A percentile compares a stretch with the other conserved stretches of the same genome.
These are phyloP conservation scores for Pythium coloratum DNA, from an alignment of 352 stramenopile species.

Conservation along the genomic window DNA sequence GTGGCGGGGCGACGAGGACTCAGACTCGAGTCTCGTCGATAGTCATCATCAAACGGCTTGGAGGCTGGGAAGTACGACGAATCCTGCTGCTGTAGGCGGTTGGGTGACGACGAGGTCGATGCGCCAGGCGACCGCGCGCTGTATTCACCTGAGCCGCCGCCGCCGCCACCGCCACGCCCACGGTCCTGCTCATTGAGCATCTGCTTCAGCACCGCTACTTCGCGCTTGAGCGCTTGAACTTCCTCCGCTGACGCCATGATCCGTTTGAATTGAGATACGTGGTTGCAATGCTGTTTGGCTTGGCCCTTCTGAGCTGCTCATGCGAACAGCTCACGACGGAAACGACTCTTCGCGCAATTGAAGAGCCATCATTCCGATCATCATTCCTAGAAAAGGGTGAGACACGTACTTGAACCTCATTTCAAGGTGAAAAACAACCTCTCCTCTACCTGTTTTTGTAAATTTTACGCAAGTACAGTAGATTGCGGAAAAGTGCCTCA, in stretches of 20 bases:
- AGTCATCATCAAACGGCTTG: conserved; percentile 10
- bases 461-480: neutral
- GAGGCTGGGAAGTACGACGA: conserved; percentile 4
- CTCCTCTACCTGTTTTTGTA: neutral
- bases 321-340: neutral
- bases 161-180: conserved; percentile 16
- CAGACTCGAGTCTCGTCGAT: conserved; percentile 9
- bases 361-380: conserved; percentile 23
- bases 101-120: conserved; percentile 18
- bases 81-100: conserved; percentile 6
- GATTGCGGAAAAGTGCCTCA: neutral
- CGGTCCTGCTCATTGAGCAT: conserved; percentile 43
- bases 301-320: neutral
- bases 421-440: neutral
- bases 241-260: conserved; percentile 38
- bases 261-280: too few relatives aligned
- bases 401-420: neutral
- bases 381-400: conserved; percentile 10
- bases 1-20: conserved; percentile 17
- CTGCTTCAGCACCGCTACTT: conserved; percentile 50
- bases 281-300: too few relatives aligned
- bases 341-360: conserved; percentile 20
- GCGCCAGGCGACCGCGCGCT: conserved; percentile 8
- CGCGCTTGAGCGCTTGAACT: conserved; percentile 47
- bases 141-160: neutral